phyloP scores from a whole-genome alignment of 768 basidiomycete genomes.

The Amanita muscaria region DNA sequence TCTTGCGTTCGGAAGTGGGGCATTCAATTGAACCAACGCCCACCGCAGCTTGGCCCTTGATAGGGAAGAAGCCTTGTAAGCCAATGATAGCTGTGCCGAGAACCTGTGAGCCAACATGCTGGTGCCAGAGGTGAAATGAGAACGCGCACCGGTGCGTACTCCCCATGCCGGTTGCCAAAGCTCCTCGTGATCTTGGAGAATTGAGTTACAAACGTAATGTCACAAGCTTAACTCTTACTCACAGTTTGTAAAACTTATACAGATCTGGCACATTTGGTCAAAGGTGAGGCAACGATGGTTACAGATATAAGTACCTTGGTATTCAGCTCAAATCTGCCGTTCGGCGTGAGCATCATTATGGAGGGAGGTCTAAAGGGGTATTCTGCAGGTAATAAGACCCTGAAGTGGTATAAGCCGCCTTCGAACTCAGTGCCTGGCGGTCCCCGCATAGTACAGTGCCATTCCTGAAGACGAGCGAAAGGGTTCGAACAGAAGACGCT shows the following conservation, averaged over 20 bases:
- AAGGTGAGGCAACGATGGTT: background rate
- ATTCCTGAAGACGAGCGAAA: conserved; percentile 41
- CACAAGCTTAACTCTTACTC: conserved; percentile 20
- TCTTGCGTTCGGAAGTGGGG: conserved; percentile 63
- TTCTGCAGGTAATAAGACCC: conserved; percentile 82
- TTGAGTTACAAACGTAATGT: conserved; percentile 10
- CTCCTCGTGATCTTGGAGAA: conserved; percentile 75
- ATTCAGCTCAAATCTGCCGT: conserved; percentile 93
- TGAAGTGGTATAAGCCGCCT: conserved; percentile 94
- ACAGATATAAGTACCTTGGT: conserved; percentile 60
- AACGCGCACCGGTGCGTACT: conserved; percentile 71
- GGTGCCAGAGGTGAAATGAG: conserved; percentile 4
- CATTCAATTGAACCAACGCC: conserved; percentile 86
- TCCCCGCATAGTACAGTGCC: conserved; percentile 97
- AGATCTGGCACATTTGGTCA: conserved; percentile 59
- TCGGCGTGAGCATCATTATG: conserved; percentile 92
- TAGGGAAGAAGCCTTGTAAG: conserved; percentile 81
- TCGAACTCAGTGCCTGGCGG: conserved; percentile 84
- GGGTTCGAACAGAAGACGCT: background rate
- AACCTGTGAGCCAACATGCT: background rate
- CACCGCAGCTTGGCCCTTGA: conserved; percentile 79
- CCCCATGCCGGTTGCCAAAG: conserved; percentile 99
- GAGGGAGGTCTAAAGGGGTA: conserved; percentile 97
- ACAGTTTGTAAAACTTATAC: conserved; percentile 91
- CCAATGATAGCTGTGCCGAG: conserved; percentile 63